These are phyloP conservation scores for Diplosphaera chodatii DNA, from an alignment of 139 green algal genomes.

Conservation along the genomic window DNA sequence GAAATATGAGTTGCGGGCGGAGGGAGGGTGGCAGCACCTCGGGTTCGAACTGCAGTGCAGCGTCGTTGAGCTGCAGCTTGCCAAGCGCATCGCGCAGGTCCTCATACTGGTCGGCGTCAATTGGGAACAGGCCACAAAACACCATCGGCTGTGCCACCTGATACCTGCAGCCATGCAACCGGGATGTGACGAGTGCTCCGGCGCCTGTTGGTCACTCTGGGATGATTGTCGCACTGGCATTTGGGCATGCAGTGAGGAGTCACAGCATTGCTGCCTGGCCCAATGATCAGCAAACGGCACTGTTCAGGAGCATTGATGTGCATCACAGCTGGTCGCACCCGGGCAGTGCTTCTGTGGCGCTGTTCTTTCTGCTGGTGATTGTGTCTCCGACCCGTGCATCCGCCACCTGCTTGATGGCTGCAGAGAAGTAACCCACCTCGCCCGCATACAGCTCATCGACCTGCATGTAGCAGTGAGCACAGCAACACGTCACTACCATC, in stretches of 20 bases:
- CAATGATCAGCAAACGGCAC: too few species aligned
- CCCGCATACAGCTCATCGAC: constrained; percentile 82
- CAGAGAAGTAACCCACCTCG: constrained; percentile 91
- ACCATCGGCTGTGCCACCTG: constrained; percentile 90
- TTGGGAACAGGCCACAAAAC: constrained; percentile 96
- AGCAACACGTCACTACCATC: too few species aligned
- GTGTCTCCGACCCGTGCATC: constrained; percentile 96
- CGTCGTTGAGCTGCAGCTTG: constrained; percentile 98
- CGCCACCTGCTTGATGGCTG: constrained; percentile 81
- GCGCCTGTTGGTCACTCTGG: too few species aligned
- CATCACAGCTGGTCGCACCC: too few species aligned
- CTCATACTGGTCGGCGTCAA: constrained; percentile 65
- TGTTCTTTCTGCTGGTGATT: constrained; percentile 67
- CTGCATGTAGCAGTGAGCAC: too few species aligned
- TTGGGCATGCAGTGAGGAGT: too few species aligned
- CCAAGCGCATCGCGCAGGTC: constrained; percentile 90
- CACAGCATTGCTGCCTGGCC: too few species aligned
- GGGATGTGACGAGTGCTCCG: too few species aligned
- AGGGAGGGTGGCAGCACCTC: too few species aligned
- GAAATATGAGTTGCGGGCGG: too few species aligned
- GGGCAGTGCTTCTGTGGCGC: constrained; percentile 39
- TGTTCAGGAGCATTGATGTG: too few species aligned
- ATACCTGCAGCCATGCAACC: constrained; percentile 46
- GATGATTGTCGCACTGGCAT: too few species aligned
- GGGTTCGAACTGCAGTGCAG: constrained; percentile 86